Conservation (phyloP, 805 yeast genomes). For the Metschnikowia aberdeeniae region DNA sequence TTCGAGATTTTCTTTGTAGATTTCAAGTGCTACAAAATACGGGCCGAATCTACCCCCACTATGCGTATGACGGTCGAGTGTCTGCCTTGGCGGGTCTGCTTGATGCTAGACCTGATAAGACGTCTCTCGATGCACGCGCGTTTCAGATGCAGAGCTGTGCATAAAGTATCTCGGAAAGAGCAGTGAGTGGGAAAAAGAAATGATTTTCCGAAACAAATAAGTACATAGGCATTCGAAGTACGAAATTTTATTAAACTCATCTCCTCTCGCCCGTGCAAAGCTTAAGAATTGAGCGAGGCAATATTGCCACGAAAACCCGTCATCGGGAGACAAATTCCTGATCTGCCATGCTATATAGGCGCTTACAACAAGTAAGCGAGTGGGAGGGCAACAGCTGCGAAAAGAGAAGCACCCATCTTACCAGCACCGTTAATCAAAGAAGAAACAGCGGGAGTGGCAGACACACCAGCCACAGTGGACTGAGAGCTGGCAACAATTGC, state of each 20-base stretch:
- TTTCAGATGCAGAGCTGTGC: neutral
- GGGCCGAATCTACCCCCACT: too few species aligned
- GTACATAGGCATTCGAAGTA: neutral
- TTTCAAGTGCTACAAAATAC: too few species aligned
- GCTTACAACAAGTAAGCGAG: conserved; percentile 35
- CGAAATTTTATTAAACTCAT: neutral
- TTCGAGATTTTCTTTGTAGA: too few species aligned
- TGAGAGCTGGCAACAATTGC: conserved; percentile 1
- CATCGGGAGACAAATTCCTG: neutral
- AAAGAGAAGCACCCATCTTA: conserved; percentile 22
- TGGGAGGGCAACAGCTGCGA: conserved; percentile 30
- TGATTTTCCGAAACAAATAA: too few species aligned
- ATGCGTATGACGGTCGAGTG: too few species aligned
- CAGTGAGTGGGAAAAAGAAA: too few species aligned
- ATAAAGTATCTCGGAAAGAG: neutral
- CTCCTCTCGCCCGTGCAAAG: neutral
- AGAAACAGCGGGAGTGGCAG: conserved; percentile 12
- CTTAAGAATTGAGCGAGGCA: neutral
- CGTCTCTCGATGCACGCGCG: conserved; percentile 1
- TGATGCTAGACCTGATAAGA: neutral
- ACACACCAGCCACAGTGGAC: conserved; percentile 13
- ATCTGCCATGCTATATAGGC: neutral
- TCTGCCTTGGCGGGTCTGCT: too few species aligned
- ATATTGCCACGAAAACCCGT: neutral
- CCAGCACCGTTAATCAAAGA: conserved; percentile 19